Evolutionary conservation across 495 filamentous ascomycete genomes (phyloP).

Genomic region (Aspergillus mulundensis): DNA sequence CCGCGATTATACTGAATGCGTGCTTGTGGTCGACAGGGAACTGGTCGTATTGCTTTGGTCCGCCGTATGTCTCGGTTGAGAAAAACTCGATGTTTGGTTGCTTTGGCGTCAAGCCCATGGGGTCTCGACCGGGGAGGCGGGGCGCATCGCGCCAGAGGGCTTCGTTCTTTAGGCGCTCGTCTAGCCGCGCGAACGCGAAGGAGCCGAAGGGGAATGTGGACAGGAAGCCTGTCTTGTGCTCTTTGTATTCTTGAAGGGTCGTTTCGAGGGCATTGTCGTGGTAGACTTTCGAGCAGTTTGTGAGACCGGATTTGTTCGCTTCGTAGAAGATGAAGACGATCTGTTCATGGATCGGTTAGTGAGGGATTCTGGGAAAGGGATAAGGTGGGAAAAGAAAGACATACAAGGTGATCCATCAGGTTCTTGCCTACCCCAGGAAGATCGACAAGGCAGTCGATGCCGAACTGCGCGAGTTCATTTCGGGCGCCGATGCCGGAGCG

Average conservation of each 20-base stretch:
- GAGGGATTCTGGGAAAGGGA: background rate
- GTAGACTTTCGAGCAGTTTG: constrained; percentile 38
- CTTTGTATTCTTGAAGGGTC: constrained; percentile 44
- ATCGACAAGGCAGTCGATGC: constrained; percentile 44
- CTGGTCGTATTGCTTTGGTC: constrained; percentile 47
- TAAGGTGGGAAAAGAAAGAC: background rate
- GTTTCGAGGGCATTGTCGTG: constrained; percentile 34
- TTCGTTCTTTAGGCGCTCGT: constrained; percentile 43
- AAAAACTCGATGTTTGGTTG: constrained; percentile 53
- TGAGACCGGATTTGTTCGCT: constrained; percentile 37
- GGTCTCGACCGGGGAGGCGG: constrained; percentile 42
- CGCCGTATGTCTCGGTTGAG: constrained; percentile 50
- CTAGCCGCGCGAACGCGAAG: constrained; percentile 50
- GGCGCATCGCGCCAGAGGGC: constrained; percentile 39
- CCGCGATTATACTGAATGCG: constrained; percentile 41
- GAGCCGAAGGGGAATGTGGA: constrained; percentile 51
- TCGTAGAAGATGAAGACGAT: constrained; percentile 50
- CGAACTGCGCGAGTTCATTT: constrained; percentile 42
- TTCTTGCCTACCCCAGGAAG: constrained; percentile 54
- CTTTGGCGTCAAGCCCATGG: constrained; percentile 44
- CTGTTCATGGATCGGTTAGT: constrained; percentile 7
- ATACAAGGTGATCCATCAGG: constrained; percentile 50
- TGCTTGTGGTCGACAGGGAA: constrained; percentile 40
- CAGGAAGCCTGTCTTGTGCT: constrained; percentile 46
- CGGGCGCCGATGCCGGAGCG: constrained; percentile 52